Base-by-base conservation (phyloP, 2,329 filamentous ascomycete species). In the Aquanectria penicillioides region DNA sequence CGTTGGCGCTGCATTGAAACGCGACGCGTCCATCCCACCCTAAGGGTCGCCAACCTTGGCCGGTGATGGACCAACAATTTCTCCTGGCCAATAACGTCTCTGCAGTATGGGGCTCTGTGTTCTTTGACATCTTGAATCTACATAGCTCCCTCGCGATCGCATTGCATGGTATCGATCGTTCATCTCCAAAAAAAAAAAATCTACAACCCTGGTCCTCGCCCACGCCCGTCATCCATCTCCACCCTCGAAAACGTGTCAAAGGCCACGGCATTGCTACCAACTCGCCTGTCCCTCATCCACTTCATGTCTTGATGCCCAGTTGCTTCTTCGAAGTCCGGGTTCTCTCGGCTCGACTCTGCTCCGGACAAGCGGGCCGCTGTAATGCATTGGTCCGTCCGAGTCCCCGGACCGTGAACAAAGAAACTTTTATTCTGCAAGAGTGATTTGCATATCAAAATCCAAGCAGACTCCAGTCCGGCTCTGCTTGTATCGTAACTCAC, bases 81-180 rank as follows among this genome's bases (percentile, higher is more conserved):
- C 47, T 51, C 44, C 43, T 36, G 36, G 29, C 57, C 37, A 55
- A 63, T 61, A 22, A 44, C n/a, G 29, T 28, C 31, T 54, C 17
- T 15, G 20, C 26, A 33, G 17, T 48, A 41, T 44, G 37, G 22
- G 36, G 29, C 26, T 46, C 17, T 46, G 37, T 34, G 31, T 44
- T 40, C 41, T n/a, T n/a, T n/a, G n/a, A 33, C 25, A 47, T 53
- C 57, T 59, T 55, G 33, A 38, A 62, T 62, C 41, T 51, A 49
- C 50, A 25, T 38, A 53, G 9, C 20, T 36, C 34, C 23, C 22
- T 59, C 25, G 36, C 54, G 38, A 62, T 67, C 55, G 51, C 33
- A 55, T 67, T 58, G 52, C 52, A 65, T 67, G 10, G 28, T 22
- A 59, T 56, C 50, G 33, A 49, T 25, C 36, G 20, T 62, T 62